A percentile compares a stretch with the other conserved stretches of the same genome.
phyloP scores from a whole-genome alignment of 805 yeast species.

The Scheffersomyces lignosus region DNA sequence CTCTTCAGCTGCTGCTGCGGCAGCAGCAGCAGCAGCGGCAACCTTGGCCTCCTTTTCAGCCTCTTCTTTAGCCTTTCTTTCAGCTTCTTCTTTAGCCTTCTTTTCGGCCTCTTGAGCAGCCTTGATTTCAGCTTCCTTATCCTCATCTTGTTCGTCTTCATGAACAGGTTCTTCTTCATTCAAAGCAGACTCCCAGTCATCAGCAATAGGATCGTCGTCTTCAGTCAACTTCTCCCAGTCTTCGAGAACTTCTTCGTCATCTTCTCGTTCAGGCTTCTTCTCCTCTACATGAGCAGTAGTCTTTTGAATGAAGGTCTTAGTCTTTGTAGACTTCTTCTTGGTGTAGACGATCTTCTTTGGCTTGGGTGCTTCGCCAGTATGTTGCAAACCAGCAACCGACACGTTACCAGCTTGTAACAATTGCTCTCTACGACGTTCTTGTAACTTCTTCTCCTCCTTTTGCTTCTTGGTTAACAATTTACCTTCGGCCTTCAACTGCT shows the following conservation, averaged over 20 bases:
- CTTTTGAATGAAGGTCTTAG: slow-evolving; percentile 37
- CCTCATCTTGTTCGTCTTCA: slow-evolving; percentile 27
- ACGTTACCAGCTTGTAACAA: slow-evolving; percentile 73
- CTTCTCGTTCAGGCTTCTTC: slow-evolving; percentile 31
- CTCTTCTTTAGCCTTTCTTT: slow-evolving; percentile 25
- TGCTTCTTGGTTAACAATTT: slow-evolving; percentile 91
- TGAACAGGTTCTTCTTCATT: slow-evolving; percentile 29
- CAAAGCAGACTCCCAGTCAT: slow-evolving; percentile 51
- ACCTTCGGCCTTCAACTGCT: slow-evolving; percentile 94
- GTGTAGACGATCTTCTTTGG: slow-evolving; percentile 71
- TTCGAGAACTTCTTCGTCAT: slow-evolving; percentile 60
- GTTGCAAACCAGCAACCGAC: slow-evolving; percentile 69
- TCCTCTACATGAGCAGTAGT: slow-evolving; percentile 13
- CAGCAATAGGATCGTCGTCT: slow-evolving; percentile 56
- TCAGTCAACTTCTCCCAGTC: slow-evolving; percentile 82
- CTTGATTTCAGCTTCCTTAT: slow-evolving; percentile 20
- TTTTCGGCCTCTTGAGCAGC: slow-evolving; percentile 19
- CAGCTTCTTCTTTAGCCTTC: slow-evolving; percentile 26
- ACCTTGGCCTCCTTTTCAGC: slow-evolving; percentile 24
- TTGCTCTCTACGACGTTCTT: slow-evolving; percentile 88
- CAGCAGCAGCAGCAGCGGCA: slow-evolving; percentile 13
- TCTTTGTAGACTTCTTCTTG: slow-evolving; percentile 61
- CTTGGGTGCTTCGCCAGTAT: slow-evolving; percentile 32
- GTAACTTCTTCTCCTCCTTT: slow-evolving; percentile 82
- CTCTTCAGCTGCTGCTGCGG: slow-evolving; percentile 6